Evolutionary conservation across 495 filamentous ascomycete species (phyloP).

Genomic region (Tetracladium setigerum): DNA sequence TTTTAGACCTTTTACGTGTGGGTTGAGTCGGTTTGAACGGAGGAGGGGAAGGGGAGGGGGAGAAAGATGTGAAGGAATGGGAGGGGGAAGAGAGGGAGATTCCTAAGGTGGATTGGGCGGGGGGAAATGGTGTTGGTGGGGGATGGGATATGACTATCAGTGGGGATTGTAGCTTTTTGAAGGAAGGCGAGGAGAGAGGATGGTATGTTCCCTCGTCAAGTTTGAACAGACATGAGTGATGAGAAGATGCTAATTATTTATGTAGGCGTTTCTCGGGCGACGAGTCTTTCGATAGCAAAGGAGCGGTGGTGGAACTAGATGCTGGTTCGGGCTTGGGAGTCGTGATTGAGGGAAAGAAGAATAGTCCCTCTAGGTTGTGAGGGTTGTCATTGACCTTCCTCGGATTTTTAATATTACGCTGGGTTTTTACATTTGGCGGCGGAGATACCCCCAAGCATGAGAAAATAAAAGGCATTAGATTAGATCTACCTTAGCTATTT

Average conservation of each 20-base stretch:
- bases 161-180: constrained; percentile 76
- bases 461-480: too few species aligned
- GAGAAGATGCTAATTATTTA: constrained; percentile 6
- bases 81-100: constrained; percentile 29
- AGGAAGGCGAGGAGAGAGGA: constrained; percentile 74
- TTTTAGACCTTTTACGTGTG: constrained; percentile 81
- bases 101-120: constrained; percentile 47
- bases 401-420: not conserved
- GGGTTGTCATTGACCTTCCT: not conserved
- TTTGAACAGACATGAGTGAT: constrained; percentile 3
- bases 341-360: constrained; percentile 22
- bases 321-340: constrained; percentile 28
- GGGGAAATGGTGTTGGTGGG: constrained; percentile 61
- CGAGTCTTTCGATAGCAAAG: constrained; percentile 51
- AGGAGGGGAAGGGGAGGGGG: constrained; percentile 19
- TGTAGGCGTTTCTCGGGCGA: constrained; percentile 69
- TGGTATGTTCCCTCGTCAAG: constrained; percentile 54
- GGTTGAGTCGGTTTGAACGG: constrained; percentile 50
- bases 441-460: too few species aligned
- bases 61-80: constrained; percentile 22
- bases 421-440: too few species aligned
- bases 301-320: constrained; percentile 13
- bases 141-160: constrained; percentile 76
- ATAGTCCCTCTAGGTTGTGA: constrained; percentile 4
- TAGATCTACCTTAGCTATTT: too few species aligned